A percentile compares a stretch with the other conserved stretches of the same genome.
These are phyloP conservation scores for Aspergillus awamori DNA, from an alignment of 2,329 filamentous ascomycete genomes.

Conservation along the genomic window DNA sequence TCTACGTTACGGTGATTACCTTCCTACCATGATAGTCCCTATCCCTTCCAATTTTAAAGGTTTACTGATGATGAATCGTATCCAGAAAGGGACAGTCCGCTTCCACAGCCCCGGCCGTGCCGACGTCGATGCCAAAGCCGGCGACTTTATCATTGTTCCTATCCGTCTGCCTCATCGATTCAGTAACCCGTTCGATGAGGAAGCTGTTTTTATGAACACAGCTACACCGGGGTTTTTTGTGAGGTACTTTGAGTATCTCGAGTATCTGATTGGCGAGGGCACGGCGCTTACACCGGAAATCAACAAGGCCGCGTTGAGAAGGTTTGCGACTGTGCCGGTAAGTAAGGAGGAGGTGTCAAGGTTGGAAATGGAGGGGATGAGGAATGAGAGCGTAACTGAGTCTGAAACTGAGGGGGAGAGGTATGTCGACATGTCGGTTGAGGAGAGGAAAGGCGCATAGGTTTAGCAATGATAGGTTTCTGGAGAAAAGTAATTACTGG, in stretches of 20 bases:
- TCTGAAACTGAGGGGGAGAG: background rate
- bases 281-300: constrained; percentile 53
- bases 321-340: constrained; percentile 53
- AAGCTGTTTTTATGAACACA: constrained; percentile 60
- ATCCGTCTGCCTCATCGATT: constrained; percentile 60
- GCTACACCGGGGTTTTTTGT: constrained; percentile 61
- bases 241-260: constrained; percentile 59
- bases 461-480: too few relatives aligned
- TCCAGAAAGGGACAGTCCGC: constrained; percentile 50
- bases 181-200: constrained; percentile 57
- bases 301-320: constrained; percentile 53
- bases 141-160: constrained; percentile 60
- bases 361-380: background rate
- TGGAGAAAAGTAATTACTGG: too few relatives aligned
- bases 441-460: background rate
- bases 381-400: constrained; percentile 13
- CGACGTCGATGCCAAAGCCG: constrained; percentile 52
- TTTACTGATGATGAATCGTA: background rate
- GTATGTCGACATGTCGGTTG: background rate
- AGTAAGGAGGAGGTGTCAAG: background rate
- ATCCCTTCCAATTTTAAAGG: background rate
- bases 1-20: constrained; percentile 48
- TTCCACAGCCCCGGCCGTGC: constrained; percentile 53
- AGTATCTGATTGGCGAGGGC: constrained; percentile 47
- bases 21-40: too few relatives aligned